Percentiles rank a stretch among this genome's conserved stretches.
Evolutionary conservation across 164 flowering plant genomes (phyloP).

Genomic region (Dillenia turbinata): DNA sequence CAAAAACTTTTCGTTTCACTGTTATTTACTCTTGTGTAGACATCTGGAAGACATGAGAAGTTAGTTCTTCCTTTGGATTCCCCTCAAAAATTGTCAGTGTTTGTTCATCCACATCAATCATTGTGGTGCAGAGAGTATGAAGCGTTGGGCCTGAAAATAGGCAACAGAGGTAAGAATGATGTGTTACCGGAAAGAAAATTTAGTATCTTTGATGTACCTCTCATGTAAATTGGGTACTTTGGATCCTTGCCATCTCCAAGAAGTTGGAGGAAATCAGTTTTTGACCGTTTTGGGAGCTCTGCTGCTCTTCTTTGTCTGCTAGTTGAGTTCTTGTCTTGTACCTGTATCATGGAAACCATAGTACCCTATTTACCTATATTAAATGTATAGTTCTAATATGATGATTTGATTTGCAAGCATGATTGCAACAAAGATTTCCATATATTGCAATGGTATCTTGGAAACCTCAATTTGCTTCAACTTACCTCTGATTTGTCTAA

Average conservation of each 20-base stretch:
- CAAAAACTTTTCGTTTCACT: conserved; percentile 3
- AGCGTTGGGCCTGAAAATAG: conserved; percentile 64
- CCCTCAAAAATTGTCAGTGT: conserved; percentile 63
- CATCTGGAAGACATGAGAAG: conserved; percentile 43
- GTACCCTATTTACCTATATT: no score
- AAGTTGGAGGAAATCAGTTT: conserved; percentile 55
- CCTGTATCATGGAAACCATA: conserved; percentile 24
- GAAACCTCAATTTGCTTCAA: no score
- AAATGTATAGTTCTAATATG: no score
- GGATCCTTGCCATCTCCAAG: conserved; percentile 51
- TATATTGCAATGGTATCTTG: no score
- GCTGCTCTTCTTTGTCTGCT: conserved; percentile 63
- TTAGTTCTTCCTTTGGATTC: conserved; percentile 48
- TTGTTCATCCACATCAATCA: conserved; percentile 56
- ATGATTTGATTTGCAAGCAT: no score
- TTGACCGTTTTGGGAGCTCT: conserved; percentile 44
- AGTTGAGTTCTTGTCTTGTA: conserved; percentile 63
- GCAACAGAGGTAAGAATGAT: conserved; percentile 1
- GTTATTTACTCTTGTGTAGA: conserved; percentile 8
- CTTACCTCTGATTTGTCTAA: no score
- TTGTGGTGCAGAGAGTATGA: conserved; percentile 60
- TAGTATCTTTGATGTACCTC: conserved; percentile 29
- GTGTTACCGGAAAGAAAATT: not conserved
- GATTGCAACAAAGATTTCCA: no score
- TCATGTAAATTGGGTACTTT: conserved; percentile 71